phyloP scores from a whole-genome alignment of 306 rosid species.

The Cicer bijugum region DNA sequence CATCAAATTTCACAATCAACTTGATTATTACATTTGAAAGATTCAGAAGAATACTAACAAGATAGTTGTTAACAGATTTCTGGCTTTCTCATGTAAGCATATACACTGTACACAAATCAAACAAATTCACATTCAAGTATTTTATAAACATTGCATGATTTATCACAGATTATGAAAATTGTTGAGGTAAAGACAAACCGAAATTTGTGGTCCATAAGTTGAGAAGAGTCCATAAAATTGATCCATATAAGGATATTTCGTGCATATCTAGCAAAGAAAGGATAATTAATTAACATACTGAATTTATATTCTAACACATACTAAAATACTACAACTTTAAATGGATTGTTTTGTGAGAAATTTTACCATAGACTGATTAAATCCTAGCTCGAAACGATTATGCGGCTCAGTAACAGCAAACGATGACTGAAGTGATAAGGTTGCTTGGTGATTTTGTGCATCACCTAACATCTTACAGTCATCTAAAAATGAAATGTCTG shows the following conservation, averaged over 20 bases:
- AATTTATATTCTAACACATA: slow-evolving; percentile 25
- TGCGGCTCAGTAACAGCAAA: slow-evolving; percentile 46
- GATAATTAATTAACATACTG: slow-evolving; percentile 26
- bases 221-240: slow-evolving; percentile 85
- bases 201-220: slow-evolving; percentile 71
- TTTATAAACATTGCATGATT: slow-evolving; percentile 9
- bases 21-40: slow-evolving; percentile 14
- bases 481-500: slow-evolving; percentile 51
- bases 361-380: slow-evolving; percentile 78
- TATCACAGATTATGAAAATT: slow-evolving; percentile 37
- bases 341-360: slow-evolving; percentile 14
- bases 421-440: slow-evolving; percentile 64
- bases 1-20: slow-evolving; percentile 11
- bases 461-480: slow-evolving; percentile 64
- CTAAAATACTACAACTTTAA: slow-evolving; percentile 1
- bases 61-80: slow-evolving; percentile 24
- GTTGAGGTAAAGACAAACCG: slow-evolving; percentile 61
- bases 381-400: slow-evolving; percentile 76
- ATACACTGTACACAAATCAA: slow-evolving; percentile 1
- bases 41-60: slow-evolving; percentile 25
- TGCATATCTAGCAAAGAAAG: slow-evolving; percentile 57
- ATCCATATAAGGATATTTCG: slow-evolving; percentile 77
- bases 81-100: slow-evolving; percentile 27
- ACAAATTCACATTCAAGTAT: slow-evolving; percentile 38
- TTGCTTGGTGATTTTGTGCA: slow-evolving; percentile 55